A percentile compares a stretch with the other conserved stretches of the same genome.
phyloP scores from a whole-genome alignment of 164 flowering plant genomes.

The Macadamia integrifolia region DNA sequence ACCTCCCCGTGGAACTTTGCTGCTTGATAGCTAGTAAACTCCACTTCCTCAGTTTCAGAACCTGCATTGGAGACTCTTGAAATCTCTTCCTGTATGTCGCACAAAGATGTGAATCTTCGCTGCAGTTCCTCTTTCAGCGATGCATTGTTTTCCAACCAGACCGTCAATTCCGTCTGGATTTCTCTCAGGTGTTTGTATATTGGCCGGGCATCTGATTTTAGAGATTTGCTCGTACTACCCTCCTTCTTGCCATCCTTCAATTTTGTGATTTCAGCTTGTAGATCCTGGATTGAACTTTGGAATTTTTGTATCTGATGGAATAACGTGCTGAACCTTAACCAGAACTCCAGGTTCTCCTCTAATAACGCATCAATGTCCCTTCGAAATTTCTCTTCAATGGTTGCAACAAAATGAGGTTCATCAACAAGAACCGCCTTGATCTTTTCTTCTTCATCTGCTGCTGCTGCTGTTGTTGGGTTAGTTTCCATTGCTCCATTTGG shows the following conservation, averaged over 20 bases:
- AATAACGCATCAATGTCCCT: constrained; percentile 52
- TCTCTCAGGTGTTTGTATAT: constrained; percentile 57
- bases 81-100: constrained; percentile 60
- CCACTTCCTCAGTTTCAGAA: constrained; percentile 37
- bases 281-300: constrained; percentile 42
- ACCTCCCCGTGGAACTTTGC: constrained; percentile 89
- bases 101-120: constrained; percentile 47
- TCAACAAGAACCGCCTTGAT: constrained; percentile 19
- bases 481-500: constrained; percentile 5
- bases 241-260: constrained; percentile 31
- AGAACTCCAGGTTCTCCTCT: constrained; percentile 66
- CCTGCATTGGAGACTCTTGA: constrained; percentile 38
- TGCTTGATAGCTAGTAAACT: constrained; percentile 63
- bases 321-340: constrained; percentile 58
- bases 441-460: constrained; percentile 25
- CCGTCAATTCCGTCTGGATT: constrained; percentile 49
- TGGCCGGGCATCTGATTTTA: constrained; percentile 52
- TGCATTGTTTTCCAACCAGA: constrained; percentile 58
- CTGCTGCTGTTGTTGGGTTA: constrained; percentile 4
- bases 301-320: constrained; percentile 60
- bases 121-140: constrained; percentile 54
- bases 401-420: constrained; percentile 22
- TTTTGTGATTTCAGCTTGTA: constrained; percentile 38
- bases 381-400: constrained; percentile 47
- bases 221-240: constrained; percentile 10